Evolutionary conservation across 345 rosid species (phyloP).

Genomic region (Turritis glabra): DNA sequence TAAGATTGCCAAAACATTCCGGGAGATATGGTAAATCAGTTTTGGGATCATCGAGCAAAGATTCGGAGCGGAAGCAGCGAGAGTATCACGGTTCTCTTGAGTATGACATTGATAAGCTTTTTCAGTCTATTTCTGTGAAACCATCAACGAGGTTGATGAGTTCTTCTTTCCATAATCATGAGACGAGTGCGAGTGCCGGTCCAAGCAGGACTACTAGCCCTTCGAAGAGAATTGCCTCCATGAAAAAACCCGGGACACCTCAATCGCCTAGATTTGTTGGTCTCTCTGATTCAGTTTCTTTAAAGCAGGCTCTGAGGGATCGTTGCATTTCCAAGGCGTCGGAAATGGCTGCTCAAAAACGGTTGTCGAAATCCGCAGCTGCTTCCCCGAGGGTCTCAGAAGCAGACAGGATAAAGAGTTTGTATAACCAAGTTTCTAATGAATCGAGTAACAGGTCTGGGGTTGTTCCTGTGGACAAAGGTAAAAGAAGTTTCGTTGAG

Average conservation of each 20-base stretch:
- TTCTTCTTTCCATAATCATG: constrained; percentile 45
- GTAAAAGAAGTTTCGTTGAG: constrained; percentile 56
- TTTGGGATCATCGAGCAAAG: constrained; percentile 52
- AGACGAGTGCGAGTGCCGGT: constrained; percentile 47
- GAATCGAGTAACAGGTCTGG: constrained; percentile 50
- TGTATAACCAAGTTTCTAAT: constrained; percentile 66
- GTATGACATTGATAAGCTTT: constrained; percentile 85
- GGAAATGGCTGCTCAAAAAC: constrained; percentile 94
- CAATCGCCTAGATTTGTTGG: constrained; percentile 64
- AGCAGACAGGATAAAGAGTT: constrained; percentile 83
- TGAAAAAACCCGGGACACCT: constrained; percentile 76
- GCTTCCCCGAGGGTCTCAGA: constrained; percentile 68
- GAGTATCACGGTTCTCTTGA: constrained; percentile 68
- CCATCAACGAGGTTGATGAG: constrained; percentile 51
- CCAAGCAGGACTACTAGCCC: constrained; percentile 63
- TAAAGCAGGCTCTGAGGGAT: constrained; percentile 94
- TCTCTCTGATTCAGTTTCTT: constrained; percentile 65
- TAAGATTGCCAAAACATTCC: constrained; percentile 41
- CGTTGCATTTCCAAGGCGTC: constrained; percentile 94
- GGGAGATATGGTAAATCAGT: constrained; percentile 45
- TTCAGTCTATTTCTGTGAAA: constrained; percentile 71
- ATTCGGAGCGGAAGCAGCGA: constrained; percentile 48
- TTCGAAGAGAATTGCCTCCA: constrained; percentile 45
- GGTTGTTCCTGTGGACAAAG: constrained; percentile 40
- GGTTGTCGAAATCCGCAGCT: constrained; percentile 54